Evolutionary conservation across 208 protist species (phyloP).

Genomic region (Trichomonas vaginalis): DNA sequence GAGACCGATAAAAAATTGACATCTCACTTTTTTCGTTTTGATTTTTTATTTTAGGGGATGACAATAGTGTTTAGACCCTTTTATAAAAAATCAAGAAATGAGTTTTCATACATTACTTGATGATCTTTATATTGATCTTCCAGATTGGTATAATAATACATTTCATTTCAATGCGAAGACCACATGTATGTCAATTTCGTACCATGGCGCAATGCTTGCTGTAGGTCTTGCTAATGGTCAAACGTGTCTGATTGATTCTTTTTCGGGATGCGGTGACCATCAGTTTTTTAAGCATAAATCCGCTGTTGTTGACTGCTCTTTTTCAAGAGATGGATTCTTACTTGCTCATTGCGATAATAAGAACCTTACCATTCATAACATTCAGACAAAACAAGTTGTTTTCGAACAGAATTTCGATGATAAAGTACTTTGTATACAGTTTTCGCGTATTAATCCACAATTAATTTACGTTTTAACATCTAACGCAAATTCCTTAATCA

Average conservation of each 20-base stretch:
- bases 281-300: neutral
- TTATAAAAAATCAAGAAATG: neutral
- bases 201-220: neutral
- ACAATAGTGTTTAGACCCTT: too few relatives aligned
- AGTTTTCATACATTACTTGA: neutral
- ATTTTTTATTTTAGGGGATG: too few relatives aligned
- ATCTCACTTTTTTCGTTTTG: too few relatives aligned
- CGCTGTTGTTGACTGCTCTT: neutral
- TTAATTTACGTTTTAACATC: neutral
- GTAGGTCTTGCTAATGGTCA: neutral
- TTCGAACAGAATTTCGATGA: neutral
- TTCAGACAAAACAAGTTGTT: neutral
- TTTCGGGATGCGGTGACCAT: neutral
- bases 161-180: neutral
- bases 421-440: neutral
- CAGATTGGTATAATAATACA: neutral
- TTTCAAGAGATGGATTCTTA: neutral
- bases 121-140: neutral
- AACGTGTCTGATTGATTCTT: neutral
- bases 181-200: neutral
- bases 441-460: neutral
- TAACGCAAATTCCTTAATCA: too few relatives aligned
- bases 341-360: neutral
- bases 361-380: neutral
- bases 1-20: neutral